These are phyloP conservation scores for Pythium insidiosum DNA, from an alignment of 352 stramenopile genomes.

Conservation along the genomic window DNA sequence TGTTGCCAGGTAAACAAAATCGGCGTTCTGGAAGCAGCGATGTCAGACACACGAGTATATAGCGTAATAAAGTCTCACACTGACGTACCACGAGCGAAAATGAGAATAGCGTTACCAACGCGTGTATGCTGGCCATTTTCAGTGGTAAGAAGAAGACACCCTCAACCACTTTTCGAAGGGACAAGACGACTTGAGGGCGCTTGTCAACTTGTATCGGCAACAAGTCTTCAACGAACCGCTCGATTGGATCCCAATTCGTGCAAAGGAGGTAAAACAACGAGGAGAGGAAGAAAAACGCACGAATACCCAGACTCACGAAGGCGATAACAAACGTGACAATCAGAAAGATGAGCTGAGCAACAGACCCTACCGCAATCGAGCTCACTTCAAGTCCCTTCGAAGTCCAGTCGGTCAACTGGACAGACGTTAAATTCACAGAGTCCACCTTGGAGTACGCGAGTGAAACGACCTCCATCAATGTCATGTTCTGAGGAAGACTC, in stretches of 20 bases:
- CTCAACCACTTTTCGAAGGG: slow-evolving; percentile 74
- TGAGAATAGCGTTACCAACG: slow-evolving; percentile 82
- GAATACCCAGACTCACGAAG: slow-evolving; percentile 81
- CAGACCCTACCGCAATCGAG: slow-evolving; percentile 71
- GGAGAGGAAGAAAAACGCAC: slow-evolving; percentile 84
- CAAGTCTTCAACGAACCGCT: slow-evolving; percentile 73
- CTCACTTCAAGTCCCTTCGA: slow-evolving; percentile 79
- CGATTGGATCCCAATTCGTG: slow-evolving; percentile 82
- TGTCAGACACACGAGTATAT: slow-evolving; percentile 1
- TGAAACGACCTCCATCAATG: slow-evolving; percentile 57
- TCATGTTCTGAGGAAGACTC: slow-evolving; percentile 76
- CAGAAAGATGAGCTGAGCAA: slow-evolving; percentile 74
- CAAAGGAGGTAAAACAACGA: slow-evolving; percentile 84
- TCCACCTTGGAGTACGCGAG: slow-evolving; percentile 81
- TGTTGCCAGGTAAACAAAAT: slow-evolving; percentile 83
- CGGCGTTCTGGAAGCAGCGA: slow-evolving; percentile 77
- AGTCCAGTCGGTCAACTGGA: slow-evolving; percentile 82
- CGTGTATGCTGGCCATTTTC: slow-evolving; percentile 85
- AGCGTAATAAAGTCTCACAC: neutral
- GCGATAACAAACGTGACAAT: slow-evolving; percentile 72
- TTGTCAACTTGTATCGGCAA: slow-evolving; percentile 72
- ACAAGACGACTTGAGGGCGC: slow-evolving; percentile 56
- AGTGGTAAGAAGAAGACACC: slow-evolving; percentile 84
- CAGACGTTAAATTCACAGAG: slow-evolving; percentile 77
- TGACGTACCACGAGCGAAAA: slow-evolving; percentile 71